Base-by-base conservation (phyloP, 108 stramenopile genomes). In the Phaeodactylum tricornutum region DNA sequence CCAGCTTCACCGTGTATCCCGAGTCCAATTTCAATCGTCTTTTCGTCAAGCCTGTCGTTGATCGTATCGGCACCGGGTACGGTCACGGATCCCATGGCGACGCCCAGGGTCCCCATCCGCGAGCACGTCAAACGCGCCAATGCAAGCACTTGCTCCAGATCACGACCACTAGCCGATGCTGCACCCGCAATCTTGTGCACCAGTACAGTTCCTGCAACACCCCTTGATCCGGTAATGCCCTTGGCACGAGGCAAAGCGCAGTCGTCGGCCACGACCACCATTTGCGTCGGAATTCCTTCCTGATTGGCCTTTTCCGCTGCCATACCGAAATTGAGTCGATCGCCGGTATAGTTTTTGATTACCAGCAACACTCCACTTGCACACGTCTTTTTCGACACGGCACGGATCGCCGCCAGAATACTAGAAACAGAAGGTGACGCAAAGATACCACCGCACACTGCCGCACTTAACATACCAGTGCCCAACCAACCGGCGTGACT, bases 1-100 rank as follows among this genome's bases (percentile, higher is more conserved):
- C 98, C 98, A 4, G 94, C 90, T 73, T 99, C 98, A 4, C 96
- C 98, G 56, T 99, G 96, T 44, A 99, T 99, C 0, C 98, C 98
- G 32, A 99, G 56, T 0, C 96, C 90, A 53, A 98, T 65, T 57
- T 98, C 97, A 63, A 93, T 82, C 23, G 72, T 72, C 21, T 63
- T 47, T 31, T 72, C 71, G 52, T 64, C 60, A 54, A 88, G 53
- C 36, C 88, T 66, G 61, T 83, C 66, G 48, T 87, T 87, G 31
- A 84, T 67, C 1, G 52, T 44, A 9, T 65, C 61, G 27, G 76
- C 79, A n/a, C 95, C 94, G 0, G 96, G 96, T 25, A 98, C 62
- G 0, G 90, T 93, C 5, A 96, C 96, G 1, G 80, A 62, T 43
- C 86, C 72, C 50, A 97, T 61, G 12, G 96, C 84, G 20, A 94